Base-by-base conservation (phyloP, 2,329 filamentous ascomycete species). In the Aureobasidium sp. region DNA sequence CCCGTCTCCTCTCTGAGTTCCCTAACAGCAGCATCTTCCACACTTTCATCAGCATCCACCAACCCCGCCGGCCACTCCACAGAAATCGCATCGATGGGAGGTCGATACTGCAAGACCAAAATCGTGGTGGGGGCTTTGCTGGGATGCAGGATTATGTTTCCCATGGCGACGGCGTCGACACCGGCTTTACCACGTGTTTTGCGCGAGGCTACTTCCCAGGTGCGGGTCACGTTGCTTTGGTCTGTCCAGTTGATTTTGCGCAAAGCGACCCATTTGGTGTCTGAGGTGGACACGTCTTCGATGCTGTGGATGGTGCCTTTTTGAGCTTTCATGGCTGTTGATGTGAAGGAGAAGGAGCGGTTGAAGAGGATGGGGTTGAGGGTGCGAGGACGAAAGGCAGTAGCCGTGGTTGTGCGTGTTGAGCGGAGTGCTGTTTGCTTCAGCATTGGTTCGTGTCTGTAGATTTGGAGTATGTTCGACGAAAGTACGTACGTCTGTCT, bases 1-100 rank as follows among this genome's bases (percentile, higher is more conserved):
- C 83, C 83, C 1, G 83, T 85, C 70, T 85, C 83, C 70, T 86
- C 83, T 64, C 77, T 82, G 47, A 85, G 72, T 71, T 85, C 83
- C 16, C 83, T 75, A 11, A 85, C 72, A 10, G 80, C 81, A 47
- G 82, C 82, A 50, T 82, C 77, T 66, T 80, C 77, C 1, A 81
- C 79, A 2, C 77, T 78, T 68, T 85, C 83, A 16, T 77, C 78
- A 37, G 76, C 78, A 67, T 85, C 83, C 37, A 85, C 79, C 32
- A 85, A 73, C 0, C 83, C 83, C 0, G 82, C 82, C 0, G 83
- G 83, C 11, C 85, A 79, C 67, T 86, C 83, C 47, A 85, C 82
- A 48, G 80, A 81, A 41, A 82, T 74, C 29, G 79, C 82, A 59
- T 82, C 77, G 37, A 84, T 77, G 0, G 83, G 82, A 0, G 83